Evolutionary conservation across 1,284 basidiomycete genomes (phyloP), one percentile per base, ranked within the genome.

Genomic region (Trichosporon sp.): DNA sequence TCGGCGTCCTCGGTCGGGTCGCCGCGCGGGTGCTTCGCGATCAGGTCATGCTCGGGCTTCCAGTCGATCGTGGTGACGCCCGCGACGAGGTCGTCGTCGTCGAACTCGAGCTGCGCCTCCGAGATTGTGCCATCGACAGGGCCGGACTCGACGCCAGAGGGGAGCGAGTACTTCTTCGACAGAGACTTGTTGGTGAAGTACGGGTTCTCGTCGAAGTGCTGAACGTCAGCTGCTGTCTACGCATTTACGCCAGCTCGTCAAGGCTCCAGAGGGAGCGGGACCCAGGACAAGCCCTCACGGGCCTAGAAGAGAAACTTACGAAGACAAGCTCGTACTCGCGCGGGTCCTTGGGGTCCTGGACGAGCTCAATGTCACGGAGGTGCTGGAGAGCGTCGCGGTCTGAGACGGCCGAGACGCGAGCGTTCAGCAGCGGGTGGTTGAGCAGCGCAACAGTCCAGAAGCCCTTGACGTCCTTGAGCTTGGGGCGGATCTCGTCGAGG

Each of bases 1-100:
- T 68, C 77, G 14, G 72, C 75, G 64, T 76, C 74, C 66, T 56
- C 69, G 43, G 64, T 65, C 26, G 77, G 77, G 35, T 77, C 66
- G 56, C 71, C 70, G 69, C 85, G 80, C 19, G 86, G 86, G 73
- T 84, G 81, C 70, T 82, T 78, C 75, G 81, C 79, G 71, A 70
- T 71, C 35, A 86, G 81, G 78, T 87, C 83, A 75, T 82, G 79
- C 54, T 83, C 85, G 63, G 84, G 81, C 78, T 86, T 87, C 86
- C 86, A 87, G 59, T 85, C 74, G 74, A 87, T 86, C 70, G 74
- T 74, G 14, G 69, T 72, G 51, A 81, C 81, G n/a, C 46, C 66
- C 11, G 73, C 38, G 1, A 72, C 71, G 1, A 82, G 75, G 65
- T 80, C 75, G 0, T 75, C 74, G n/a, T 69, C 68, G 38, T 78